Base-by-base conservation (phyloP, 495 filamentous ascomycete species). In the Daldinia bambusicola region DNA sequence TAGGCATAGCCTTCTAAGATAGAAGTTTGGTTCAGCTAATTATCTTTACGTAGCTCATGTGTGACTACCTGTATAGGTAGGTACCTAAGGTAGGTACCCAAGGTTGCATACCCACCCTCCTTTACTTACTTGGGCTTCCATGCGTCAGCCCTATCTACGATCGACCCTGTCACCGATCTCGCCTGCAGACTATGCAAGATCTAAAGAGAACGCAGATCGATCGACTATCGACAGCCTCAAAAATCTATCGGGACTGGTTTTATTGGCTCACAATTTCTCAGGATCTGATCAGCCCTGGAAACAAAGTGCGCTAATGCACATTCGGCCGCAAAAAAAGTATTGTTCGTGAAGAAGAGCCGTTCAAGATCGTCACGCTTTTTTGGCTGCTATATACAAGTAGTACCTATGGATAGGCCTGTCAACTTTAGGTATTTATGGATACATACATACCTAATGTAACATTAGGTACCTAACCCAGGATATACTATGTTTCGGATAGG, bases 191-290 rank as follows among this genome's bases (percentile, higher is more conserved):
- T 22, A 59, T 71, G 69, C 69, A 26, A 72, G 69, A 72, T 72
- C 69, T 40, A 50, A 37, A 14, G 16, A 32, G 38, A 6, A 38
- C 53, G 38, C 40, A 72, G 70, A 69, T 72, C 65, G 70, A 58
- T 69, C 56, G 61, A 56, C 40, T 53, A 72, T 69, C 70, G 70
- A 62, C 50, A 67, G 61, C 55, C 65, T 62, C 22, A 69, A 30
- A 31, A 51, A 48, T 9, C 30, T 8, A 13, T 36, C 65, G 70
- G 70, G 61, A 53, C 69, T 16, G 65, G 51, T 2, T 69, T 61
- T 10, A 66, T 72, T 72, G 70, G 70, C 32, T 57, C n/a, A 57
- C 14, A 64, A 48, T 37, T 6, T 43, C 18, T 9, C 59, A 60
- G 55, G 1, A 7, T 55, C 26, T 65, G 65, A 43, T 53, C 61